Percentiles rank a stretch among this genome's conserved stretches.
Conservation (phyloP, 306 rosid species). For the Acacia confusa region DNA sequence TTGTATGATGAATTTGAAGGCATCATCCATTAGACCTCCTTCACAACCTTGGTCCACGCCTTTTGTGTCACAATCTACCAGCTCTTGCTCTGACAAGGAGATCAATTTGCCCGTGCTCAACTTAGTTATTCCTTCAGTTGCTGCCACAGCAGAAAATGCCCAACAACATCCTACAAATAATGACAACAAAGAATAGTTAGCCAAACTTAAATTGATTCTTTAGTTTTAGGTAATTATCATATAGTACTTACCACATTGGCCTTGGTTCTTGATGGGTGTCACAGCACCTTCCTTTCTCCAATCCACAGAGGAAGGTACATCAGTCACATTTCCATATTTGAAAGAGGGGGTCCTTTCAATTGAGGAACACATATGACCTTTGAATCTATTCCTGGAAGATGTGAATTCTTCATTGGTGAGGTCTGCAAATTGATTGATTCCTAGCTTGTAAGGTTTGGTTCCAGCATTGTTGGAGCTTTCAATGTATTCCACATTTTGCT, state of each 20-base stretch:
- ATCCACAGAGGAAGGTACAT: conserved; percentile 35
- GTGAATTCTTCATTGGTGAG: conserved; percentile 51
- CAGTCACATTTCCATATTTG: conserved; percentile 36
- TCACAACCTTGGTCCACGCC: conserved; percentile 47
- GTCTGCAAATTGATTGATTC: conserved; percentile 34
- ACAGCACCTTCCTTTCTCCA: conserved; percentile 51
- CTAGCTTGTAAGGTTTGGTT: conserved; percentile 39
- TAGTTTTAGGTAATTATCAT: background rate
- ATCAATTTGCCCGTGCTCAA: conserved; percentile 32
- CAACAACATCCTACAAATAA: conserved; percentile 44
- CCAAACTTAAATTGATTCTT: no score
- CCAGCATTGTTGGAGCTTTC: conserved; percentile 34
- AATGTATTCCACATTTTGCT: conserved; percentile 32
- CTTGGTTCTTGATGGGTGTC: conserved; percentile 53
- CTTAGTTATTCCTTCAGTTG: conserved; percentile 44
- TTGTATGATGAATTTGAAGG: conserved; percentile 40
- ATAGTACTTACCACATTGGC: conserved; percentile 37
- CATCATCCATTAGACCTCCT: conserved; percentile 46
- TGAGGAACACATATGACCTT: conserved; percentile 41
- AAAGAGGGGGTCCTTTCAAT: conserved; percentile 30
- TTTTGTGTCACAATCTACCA: conserved; percentile 48
- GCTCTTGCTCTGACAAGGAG: conserved; percentile 47
- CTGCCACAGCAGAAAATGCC: conserved; percentile 54
- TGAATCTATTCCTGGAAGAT: conserved; percentile 43
- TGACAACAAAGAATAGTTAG: background rate